These are phyloP conservation scores for Blumeria graminis DNA, from an alignment of 2,329 filamentous ascomycete species.

Conservation along the genomic window DNA sequence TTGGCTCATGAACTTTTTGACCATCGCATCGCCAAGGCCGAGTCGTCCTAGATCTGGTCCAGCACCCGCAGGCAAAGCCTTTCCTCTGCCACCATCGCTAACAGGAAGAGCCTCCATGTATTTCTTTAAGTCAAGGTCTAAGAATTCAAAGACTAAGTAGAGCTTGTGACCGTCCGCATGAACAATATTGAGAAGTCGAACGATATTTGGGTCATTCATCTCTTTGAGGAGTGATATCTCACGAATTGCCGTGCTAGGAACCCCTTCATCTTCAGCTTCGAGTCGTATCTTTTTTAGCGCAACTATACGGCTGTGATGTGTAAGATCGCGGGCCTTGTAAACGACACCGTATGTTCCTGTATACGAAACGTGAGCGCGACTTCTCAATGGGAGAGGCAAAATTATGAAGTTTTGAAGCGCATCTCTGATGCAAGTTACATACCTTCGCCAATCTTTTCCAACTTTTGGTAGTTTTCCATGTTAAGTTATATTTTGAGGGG, in stretches of 20 bases:
- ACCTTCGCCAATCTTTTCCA: conserved; percentile 95
- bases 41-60: conserved; percentile 37
- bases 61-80: conserved; percentile 58
- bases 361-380: conserved; percentile 7
- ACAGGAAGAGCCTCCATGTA: conserved; percentile 85
- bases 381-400: not conserved
- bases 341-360: conserved; percentile 83
- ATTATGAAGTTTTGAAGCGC: conserved; percentile 1
- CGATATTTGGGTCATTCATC: conserved; percentile 80
- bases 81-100: conserved; percentile 62
- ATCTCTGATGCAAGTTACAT: conserved; percentile 14
- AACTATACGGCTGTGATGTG: conserved; percentile 61
- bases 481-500: conserved; percentile 7
- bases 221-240: conserved; percentile 89
- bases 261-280: conserved; percentile 83
- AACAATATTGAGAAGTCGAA: conserved; percentile 72
- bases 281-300: conserved; percentile 89
- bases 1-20: conserved; percentile 86
- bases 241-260: conserved; percentile 77
- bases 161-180: conserved; percentile 88
- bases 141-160: conserved; percentile 79
- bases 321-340: conserved; percentile 78
- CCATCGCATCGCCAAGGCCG: conserved; percentile 54
- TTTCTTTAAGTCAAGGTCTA: conserved; percentile 81
- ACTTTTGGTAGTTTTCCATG: conserved; percentile 93